Base-by-base conservation (phyloP, 768 basidiomycete species). In the Mycena belliarum region DNA sequence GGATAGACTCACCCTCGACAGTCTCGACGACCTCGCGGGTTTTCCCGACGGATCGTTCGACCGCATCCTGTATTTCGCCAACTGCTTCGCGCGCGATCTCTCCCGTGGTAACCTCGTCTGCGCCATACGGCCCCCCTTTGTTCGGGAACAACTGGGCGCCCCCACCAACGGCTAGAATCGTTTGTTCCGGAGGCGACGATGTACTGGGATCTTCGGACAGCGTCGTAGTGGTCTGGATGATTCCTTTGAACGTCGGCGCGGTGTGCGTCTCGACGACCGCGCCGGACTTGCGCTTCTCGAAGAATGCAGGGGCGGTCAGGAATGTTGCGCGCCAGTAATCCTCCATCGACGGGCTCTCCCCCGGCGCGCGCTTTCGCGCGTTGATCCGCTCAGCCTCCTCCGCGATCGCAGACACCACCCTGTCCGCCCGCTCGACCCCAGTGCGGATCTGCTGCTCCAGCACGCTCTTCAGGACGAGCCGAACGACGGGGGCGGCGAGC, bases 71-170 rank as follows among this genome's bases (percentile, higher is more conserved):
- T 6, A 65, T 60, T 25, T 55, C 66, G 10, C 60, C 57, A 41
- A 63, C 55, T 21, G 61, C 53, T 47, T 61, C 57, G 49, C 67
- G 57, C 14, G 66, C 59, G 44, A 64, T 63, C 11, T 52, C 60
- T 3, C 41, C 63, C 16, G 61, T 64, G 21, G 58, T 68, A 43
- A 66, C 63, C 8, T 68, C 68, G 7, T 67, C 67, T 25, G 52
- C 63, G 9, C 63, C 70, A 50, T 71, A 70, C 0, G 72, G 65
- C 10, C 72, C 72, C 6, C 68, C 68, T 55, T 73, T 70, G 6
- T 69, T 68, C 1, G 72, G 68, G 62, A 76, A 73, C 25, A 78
- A 49, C 53, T 76, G 75, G 2, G 74, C 58, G 15, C 72, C 73
- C 24, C 58, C 68, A 6, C 76, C 75, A 40, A 76, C 58, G n/a